phyloP scores from a whole-genome alignment of 352 stramenopile genomes.

The Pythium aquatile region DNA sequence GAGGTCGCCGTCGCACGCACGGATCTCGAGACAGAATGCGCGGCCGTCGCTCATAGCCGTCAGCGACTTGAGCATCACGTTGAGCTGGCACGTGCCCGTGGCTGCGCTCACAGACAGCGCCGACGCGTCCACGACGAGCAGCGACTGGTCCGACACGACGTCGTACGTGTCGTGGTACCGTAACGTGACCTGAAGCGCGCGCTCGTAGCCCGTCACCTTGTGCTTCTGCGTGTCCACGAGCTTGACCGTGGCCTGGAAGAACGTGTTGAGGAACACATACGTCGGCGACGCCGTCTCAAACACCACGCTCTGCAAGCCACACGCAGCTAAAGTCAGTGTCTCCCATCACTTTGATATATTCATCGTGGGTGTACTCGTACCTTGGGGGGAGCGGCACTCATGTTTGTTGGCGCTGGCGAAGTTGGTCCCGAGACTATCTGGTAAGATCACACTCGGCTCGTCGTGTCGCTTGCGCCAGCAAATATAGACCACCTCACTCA shows the following conservation, averaged over 20 bases:
- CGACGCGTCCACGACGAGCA: slow-evolving; percentile 31
- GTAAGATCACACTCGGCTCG: neutral
- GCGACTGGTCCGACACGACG: slow-evolving; percentile 58
- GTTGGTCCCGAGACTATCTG: neutral
- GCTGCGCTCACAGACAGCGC: slow-evolving; percentile 33
- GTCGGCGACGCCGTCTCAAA: slow-evolving; percentile 53
- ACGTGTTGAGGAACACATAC: slow-evolving; percentile 64
- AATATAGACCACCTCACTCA: slow-evolving; percentile 4
- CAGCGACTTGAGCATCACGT: slow-evolving; percentile 46
- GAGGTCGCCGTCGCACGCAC: slow-evolving; percentile 42
- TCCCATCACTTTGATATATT: neutral
- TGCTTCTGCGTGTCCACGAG: slow-evolving; percentile 60
- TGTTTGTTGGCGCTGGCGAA: slow-evolving; percentile 5
- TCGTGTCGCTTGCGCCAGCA: neutral
- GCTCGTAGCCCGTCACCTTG: slow-evolving; percentile 48
- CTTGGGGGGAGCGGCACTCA: slow-evolving; percentile 13
- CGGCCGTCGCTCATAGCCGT: slow-evolving; percentile 58
- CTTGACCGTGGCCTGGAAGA: slow-evolving; percentile 55
- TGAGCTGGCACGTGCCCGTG: slow-evolving; percentile 46
- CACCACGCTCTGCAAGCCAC: slow-evolving; percentile 45
- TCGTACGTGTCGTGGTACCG: slow-evolving; percentile 81
- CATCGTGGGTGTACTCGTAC: neutral
- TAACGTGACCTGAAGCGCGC: slow-evolving; percentile 51
- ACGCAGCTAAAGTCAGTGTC: neutral
- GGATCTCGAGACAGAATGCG: slow-evolving; percentile 69